Conservation (phyloP, 1,284 basidiomycete genomes). For the Sutorius eximius region DNA sequence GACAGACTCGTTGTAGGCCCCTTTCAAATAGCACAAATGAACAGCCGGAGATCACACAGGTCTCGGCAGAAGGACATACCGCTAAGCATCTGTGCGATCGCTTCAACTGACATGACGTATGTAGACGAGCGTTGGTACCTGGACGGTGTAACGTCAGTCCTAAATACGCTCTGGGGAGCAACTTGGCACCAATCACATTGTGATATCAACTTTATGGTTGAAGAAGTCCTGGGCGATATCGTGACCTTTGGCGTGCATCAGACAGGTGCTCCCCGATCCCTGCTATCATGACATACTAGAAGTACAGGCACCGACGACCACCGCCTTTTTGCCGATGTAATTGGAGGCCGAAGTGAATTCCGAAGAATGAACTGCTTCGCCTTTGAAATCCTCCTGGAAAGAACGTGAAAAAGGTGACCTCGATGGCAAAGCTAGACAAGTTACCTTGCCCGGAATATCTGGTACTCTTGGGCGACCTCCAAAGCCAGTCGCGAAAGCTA, state of each 20-base stretch:
- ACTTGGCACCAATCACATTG: conserved; percentile 19
- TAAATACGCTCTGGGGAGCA: neutral
- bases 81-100: conserved; percentile 13
- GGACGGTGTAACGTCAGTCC: conserved; percentile 3
- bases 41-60: neutral
- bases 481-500: conserved; percentile 43
- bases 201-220: conserved; percentile 26
- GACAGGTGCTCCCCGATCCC: neutral
- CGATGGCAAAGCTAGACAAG: neutral
- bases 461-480: conserved; percentile 39
- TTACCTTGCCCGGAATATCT: conserved; percentile 27
- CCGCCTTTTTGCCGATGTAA: conserved; percentile 43
- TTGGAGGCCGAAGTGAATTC: conserved; percentile 37
- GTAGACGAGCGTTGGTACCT: conserved; percentile 36
- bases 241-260: conserved; percentile 16
- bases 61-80: conserved; percentile 11
- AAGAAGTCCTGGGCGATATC: conserved; percentile 32
- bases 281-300: conserved; percentile 27
- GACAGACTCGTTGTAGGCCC: conserved; percentile 24
- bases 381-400: conserved; percentile 25
- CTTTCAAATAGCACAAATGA: conserved; percentile 4
- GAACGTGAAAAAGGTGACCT: neutral
- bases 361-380: conserved; percentile 40
- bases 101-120: conserved; percentile 21
- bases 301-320: conserved; percentile 46